Evolutionary conservation across 2,329 filamentous ascomycete genomes (phyloP).

Genomic region (Diaporthe caulivora): DNA sequence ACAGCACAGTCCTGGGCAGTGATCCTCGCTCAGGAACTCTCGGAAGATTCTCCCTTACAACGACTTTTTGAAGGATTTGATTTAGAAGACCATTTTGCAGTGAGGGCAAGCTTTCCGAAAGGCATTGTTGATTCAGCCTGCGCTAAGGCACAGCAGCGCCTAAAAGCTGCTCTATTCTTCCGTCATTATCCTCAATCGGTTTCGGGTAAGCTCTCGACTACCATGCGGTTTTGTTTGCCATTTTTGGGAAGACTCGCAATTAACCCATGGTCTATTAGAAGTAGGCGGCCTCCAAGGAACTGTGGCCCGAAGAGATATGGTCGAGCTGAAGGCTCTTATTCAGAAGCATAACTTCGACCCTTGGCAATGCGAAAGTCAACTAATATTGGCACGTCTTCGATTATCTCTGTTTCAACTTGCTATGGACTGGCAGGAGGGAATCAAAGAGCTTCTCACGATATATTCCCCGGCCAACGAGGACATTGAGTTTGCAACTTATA

Average conservation of each 20-base stretch:
- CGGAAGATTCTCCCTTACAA: neutral
- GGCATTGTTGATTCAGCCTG: neutral
- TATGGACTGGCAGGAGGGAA: neutral
- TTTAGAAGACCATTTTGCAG: neutral
- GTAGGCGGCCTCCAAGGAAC: neutral
- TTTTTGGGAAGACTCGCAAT: neutral
- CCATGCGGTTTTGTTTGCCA: neutral
- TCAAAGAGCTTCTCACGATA: neutral
- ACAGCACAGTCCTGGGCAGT: neutral
- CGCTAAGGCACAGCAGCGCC: neutral
- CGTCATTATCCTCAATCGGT: neutral
- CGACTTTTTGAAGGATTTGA: neutral
- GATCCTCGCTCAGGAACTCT: neutral
- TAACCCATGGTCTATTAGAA: neutral
- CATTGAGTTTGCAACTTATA: neutral
- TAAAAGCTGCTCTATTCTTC: neutral
- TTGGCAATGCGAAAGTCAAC: neutral
- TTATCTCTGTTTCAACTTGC: neutral
- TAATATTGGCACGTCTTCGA: neutral
- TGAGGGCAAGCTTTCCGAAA: no score
- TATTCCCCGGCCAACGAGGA: neutral
- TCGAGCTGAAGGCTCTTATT: neutral
- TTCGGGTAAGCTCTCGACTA: neutral
- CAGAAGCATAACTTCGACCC: neutral
- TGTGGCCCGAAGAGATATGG: neutral